These are phyloP conservation scores for Cicer chorassanicum DNA, from an alignment of 306 rosid genomes.

Conservation along the genomic window DNA sequence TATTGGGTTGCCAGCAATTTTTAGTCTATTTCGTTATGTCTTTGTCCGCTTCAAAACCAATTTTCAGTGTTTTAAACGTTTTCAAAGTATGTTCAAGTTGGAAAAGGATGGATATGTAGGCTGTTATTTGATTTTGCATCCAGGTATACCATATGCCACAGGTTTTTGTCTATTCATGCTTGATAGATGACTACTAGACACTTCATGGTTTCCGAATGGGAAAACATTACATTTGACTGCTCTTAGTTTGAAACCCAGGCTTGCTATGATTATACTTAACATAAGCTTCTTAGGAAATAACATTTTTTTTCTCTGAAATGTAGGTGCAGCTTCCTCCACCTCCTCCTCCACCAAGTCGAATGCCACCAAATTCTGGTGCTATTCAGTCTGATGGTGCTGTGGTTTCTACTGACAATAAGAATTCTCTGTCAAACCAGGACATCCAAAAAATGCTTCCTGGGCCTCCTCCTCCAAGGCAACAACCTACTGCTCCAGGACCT, in stretches of 20 bases:
- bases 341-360: constrained; percentile 81
- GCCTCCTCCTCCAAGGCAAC: constrained; percentile 89
- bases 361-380: constrained; percentile 64
- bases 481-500: constrained; percentile 68
- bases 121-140: constrained; percentile 17
- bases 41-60: constrained; percentile 21
- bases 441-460: constrained; percentile 70
- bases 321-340: constrained; percentile 90
- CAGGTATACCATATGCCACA: background rate
- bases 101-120: constrained; percentile 3
- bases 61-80: constrained; percentile 13
- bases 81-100: constrained; percentile 21
- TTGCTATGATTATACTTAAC: constrained; percentile 27
- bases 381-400: constrained; percentile 64
- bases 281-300: constrained; percentile 33
- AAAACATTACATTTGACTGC: constrained; percentile 16
- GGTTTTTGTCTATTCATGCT: constrained; percentile 27
- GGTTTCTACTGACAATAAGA: constrained; percentile 56
- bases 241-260: constrained; percentile 30
- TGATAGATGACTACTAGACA: constrained; percentile 18
- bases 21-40: constrained; percentile 13
- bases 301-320: constrained; percentile 44
- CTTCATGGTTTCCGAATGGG: constrained; percentile 14
- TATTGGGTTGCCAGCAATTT: background rate
- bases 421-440: constrained; percentile 62